Evolutionary conservation across 306 rosid species (phyloP), one percentile per base, ranked within the genome.

Genomic region (Sindora glabra): DNA sequence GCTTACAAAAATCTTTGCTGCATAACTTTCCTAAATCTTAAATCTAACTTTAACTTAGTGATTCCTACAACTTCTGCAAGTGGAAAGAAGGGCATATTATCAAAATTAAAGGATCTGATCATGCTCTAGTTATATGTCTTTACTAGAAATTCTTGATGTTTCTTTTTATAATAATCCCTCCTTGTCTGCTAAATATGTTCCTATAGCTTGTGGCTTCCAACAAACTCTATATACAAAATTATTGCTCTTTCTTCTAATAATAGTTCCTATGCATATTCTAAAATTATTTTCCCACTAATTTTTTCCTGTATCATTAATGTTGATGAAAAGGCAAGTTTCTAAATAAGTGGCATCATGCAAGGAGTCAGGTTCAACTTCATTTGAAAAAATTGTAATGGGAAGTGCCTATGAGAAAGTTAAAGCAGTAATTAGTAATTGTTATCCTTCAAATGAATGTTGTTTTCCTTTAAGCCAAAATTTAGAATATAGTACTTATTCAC

Each of bases 71-170:
- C 53, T 48, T 56, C 29, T 68, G 24, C 71, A 76, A 89, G 69
- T 86, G 96, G 96, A 92, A 92, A 70, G 96, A 71, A 72, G 90
- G 89, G 40, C 86, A 60, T 45, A 79, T 79, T 61, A 23, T 73
- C 63, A 92, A 86, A 67, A 80, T 89, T 29, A 94, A 92, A 83
- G 96, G 96, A 56, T 92, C 98, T 29, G 96, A 92, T 74, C 98
- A 92, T 77, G 98, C 98, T 67, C 96, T 96, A 3, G 94, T 92
- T 81, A 46, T 70, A 29, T 77, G 47, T 74, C 71, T 53, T 80
- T 92, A 18, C 48, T 62, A 48, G 95, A 82, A 78, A 72, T 89
- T 51, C 95, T 88, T 19, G 77, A 73, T 26, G 72, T 71, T 56
- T 56, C 77, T 57, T 74, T 65, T 52, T 96, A 92, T 67, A 88